Percentiles rank a stretch among this genome's conserved stretches.
Conservation (phyloP, 345 rosid genomes). For the Citrus sp. region DNA sequence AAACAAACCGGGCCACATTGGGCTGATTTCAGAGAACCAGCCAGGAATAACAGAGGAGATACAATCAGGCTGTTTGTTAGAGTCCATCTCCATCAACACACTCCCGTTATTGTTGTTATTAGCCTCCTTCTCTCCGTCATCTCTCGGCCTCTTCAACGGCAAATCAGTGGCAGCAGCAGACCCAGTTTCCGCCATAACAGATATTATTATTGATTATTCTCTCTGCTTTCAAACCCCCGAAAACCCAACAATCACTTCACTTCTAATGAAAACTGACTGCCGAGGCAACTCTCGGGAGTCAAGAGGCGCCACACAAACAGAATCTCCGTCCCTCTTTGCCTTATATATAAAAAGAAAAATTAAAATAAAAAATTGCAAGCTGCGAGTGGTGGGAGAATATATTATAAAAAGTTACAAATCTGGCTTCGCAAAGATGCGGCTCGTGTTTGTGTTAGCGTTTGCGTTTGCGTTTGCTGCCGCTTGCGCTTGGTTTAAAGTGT, state of each 20-base stretch:
- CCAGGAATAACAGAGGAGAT: slow-evolving; percentile 72
- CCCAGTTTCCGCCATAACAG: slow-evolving; percentile 22
- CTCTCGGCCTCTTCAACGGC: slow-evolving; percentile 56
- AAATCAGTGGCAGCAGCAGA: slow-evolving; percentile 30
- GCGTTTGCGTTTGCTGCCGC: too few relatives aligned
- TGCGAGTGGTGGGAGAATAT: slow-evolving; percentile 4
- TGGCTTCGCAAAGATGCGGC: slow-evolving; percentile 2
- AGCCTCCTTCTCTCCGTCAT: slow-evolving; percentile 36
- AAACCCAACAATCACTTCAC: background rate
- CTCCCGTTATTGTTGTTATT: background rate
- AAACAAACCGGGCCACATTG: slow-evolving; percentile 83
- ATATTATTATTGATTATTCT: background rate
- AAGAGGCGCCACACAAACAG: slow-evolving; percentile 14
- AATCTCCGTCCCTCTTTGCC: background rate
- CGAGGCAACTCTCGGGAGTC: background rate
- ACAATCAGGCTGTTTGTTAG: slow-evolving; percentile 21
- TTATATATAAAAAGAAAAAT: background rate
- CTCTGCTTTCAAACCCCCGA: background rate
- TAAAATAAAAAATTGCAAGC: background rate
- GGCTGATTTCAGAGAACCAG: slow-evolving; percentile 87
- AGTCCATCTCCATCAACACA: slow-evolving; percentile 38
- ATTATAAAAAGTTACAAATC: background rate
- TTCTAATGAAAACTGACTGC: background rate
- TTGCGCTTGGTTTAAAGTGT: background rate
- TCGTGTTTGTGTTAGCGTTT: background rate